Evolutionary conservation across 2,329 filamentous ascomycete species (phyloP).

Genomic region (Tetracladium maxilliforme): DNA sequence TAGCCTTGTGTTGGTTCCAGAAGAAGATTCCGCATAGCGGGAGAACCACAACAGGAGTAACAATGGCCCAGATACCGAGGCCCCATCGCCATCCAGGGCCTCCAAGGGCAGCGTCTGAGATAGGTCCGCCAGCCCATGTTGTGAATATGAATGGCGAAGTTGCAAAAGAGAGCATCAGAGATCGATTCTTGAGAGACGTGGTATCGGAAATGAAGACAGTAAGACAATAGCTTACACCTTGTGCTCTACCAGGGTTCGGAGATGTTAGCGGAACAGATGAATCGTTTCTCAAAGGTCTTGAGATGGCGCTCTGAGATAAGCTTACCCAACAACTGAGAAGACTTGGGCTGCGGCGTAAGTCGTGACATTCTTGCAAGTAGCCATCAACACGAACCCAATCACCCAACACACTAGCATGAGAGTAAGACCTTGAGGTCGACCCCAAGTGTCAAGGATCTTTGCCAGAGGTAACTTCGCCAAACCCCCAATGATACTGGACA

Average conservation of each 20-base stretch:
- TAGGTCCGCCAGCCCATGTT: background rate
- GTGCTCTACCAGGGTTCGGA: too few species aligned
- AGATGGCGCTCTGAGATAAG: too few species aligned
- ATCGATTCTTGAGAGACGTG: background rate
- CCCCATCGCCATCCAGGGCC: slow-evolving; percentile 51
- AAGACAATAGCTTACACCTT: background rate
- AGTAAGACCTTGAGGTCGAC: slow-evolving; percentile 46
- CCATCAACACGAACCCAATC: slow-evolving; percentile 47
- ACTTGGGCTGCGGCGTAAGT: slow-evolving; percentile 45
- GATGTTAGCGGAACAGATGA: too few species aligned
- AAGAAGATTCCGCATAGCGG: slow-evolving; percentile 46
- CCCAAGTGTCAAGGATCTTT: slow-evolving; percentile 54
- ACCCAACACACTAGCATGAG: slow-evolving; percentile 35
- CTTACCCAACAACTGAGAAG: background rate
- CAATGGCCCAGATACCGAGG: slow-evolving; percentile 51
- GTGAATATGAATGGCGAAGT: background rate
- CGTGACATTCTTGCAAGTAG: slow-evolving; percentile 41
- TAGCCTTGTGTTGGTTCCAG: slow-evolving; percentile 40
- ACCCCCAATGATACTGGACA: slow-evolving; percentile 38
- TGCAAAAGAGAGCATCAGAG: background rate
- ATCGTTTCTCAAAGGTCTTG: too few species aligned
- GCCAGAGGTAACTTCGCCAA: slow-evolving; percentile 51
- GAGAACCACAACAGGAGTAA: slow-evolving; percentile 44
- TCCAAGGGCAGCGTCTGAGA: slow-evolving; percentile 14
- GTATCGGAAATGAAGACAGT: background rate